Evolutionary conservation across 176 grass and related monocot genomes (phyloP).

Genomic region (Cenchrus fungigraminus): DNA sequence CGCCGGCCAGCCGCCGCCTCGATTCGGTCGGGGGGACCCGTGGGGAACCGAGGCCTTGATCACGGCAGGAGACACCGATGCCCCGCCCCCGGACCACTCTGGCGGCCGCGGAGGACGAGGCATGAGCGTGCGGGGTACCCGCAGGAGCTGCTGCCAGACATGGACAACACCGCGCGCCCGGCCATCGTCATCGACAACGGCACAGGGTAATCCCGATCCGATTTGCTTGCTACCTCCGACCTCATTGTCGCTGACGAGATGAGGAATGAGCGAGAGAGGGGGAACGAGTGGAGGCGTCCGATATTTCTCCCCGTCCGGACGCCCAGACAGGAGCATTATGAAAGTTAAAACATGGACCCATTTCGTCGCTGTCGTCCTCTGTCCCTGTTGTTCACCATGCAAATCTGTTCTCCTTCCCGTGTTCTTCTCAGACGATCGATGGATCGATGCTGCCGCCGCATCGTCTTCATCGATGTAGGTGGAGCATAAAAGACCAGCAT

Average conservation of each 20-base stretch:
- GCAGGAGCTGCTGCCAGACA: conserved; percentile 31
- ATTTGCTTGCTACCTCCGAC: background rate
- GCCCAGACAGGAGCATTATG: no score
- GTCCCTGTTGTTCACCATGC: no score
- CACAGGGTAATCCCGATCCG: conserved; percentile 56
- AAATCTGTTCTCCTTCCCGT: background rate
- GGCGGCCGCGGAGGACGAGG: conserved; percentile 20
- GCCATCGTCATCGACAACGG: conserved; percentile 99
- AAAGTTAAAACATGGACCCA: no score
- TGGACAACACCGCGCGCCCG: conserved; percentile 80
- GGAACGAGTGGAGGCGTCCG: no score
- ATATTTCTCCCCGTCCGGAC: no score
- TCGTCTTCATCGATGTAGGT: background rate
- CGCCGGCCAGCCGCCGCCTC: background rate
- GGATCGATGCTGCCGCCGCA: no score
- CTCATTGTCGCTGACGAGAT: background rate
- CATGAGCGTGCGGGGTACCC: conserved; percentile 36
- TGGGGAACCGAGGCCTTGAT: background rate
- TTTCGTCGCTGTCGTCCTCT: background rate
- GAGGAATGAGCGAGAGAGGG: no score
- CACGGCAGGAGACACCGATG: conserved; percentile 33
- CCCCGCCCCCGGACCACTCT: conserved; percentile 11
- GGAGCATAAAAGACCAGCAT: background rate
- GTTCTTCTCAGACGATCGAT: no score
- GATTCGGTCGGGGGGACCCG: background rate